Percentiles rank a stretch among this genome's conserved stretches.
phyloP scores from a whole-genome alignment of 2,329 filamentous ascomycete species.

The Aspergillus pseudoterreus region DNA sequence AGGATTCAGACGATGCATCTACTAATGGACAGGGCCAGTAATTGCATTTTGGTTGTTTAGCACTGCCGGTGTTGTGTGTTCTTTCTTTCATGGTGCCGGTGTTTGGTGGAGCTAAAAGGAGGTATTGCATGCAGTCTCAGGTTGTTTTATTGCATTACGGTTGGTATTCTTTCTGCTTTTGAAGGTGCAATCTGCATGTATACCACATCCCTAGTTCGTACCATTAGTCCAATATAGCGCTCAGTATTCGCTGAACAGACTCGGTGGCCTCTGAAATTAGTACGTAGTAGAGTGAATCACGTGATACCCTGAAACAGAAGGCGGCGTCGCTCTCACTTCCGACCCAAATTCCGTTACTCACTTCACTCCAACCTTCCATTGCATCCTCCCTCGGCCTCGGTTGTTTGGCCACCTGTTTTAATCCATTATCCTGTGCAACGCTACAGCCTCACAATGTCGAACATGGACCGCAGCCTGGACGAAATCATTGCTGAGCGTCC shows the following conservation, averaged over 20 bases:
- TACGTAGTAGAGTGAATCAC: neutral
- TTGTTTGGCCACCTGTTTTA: neutral
- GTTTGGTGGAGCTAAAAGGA: slow-evolving; percentile 22
- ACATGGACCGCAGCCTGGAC: slow-evolving; percentile 63
- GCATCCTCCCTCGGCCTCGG: neutral
- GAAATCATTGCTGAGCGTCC: slow-evolving; percentile 62
- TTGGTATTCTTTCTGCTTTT: neutral
- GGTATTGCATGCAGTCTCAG: slow-evolving; percentile 13
- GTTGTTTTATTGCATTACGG: slow-evolving; percentile 16
- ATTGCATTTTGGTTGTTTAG: slow-evolving; percentile 12
- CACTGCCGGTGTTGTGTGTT: slow-evolving; percentile 9
- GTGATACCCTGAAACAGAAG: neutral
- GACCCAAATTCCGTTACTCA: neutral
- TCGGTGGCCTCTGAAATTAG: too few species aligned
- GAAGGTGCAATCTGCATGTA: neutral
- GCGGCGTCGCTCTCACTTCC: neutral
- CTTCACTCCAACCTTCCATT: slow-evolving; percentile 1
- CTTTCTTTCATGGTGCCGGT: slow-evolving; percentile 18
- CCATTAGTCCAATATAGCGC: neutral
- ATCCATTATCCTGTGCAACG: neutral
- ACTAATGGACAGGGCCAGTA: slow-evolving; percentile 17
- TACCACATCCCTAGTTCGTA: neutral
- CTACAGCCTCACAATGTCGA: slow-evolving; percentile 11
- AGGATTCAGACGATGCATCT: slow-evolving; percentile 20
- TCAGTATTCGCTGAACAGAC: neutral